Base-by-base conservation (phyloP, 2,329 filamentous ascomycete species). In the Escovopsis weberi region DNA sequence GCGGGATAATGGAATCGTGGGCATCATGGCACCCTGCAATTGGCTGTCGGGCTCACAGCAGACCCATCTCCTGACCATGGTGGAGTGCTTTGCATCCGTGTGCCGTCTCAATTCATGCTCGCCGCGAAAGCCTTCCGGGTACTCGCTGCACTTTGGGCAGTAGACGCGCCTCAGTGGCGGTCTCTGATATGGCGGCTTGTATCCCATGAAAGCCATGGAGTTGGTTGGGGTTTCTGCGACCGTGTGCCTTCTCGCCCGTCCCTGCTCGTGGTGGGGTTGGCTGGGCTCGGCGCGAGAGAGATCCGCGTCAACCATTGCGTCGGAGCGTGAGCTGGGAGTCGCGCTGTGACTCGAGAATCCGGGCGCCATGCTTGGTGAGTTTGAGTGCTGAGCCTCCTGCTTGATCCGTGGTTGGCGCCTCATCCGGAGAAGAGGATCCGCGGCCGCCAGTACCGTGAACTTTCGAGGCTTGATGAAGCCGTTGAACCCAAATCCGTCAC, bases 81-180 rank as follows among this genome's bases (percentile, higher is more conserved):
- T 64, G 4, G 72, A 70, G 49, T 76, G 72, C 46, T 74, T 74
- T 5, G 72, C 71, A 46, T 75, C 71, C 15, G 64, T 68, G 57
- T 88, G 83, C 44, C 83, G 72, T 43, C 80, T 70, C 39, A 87
- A 69, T 59, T 95, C 88, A 59, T 94, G 88, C 43, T 93, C 86
- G 45, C 88, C 88, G 38, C 88, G 81, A 59, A 94, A 95, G 5
- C 88, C 87, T 47, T 87, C 80, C 3, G 83, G 83, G 47, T 89
- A 80, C 53, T 86, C 83, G 50, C 80, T 78, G 65, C 88, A 95
- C 51, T 82, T 75, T 15, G 69, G 67, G 60, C 88, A 95, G 56
- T 77, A 80, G 40, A 87, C 80, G 50, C 85, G 83, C 23, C 78
- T 74, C 41, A 85, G 72, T 23, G 77, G 74, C 19, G 69, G 66